These are phyloP conservation scores for Acorus calamus DNA, from an alignment of 106 monocot species.

Conservation along the genomic window DNA sequence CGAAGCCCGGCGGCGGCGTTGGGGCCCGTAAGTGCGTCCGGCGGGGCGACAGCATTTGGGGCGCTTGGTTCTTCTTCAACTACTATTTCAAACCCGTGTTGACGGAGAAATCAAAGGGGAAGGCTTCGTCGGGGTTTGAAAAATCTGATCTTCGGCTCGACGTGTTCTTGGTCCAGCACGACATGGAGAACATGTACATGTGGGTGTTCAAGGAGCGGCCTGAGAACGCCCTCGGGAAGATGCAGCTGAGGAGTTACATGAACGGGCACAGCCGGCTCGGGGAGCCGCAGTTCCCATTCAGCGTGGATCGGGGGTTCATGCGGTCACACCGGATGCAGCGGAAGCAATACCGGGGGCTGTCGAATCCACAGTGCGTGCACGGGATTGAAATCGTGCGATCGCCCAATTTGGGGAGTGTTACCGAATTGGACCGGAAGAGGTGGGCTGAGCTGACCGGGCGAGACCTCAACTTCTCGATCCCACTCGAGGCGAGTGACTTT, in stretches of 20 bases:
- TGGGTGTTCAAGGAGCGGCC: conserved; percentile 53
- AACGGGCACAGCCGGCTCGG: no score
- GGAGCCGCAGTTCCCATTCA: no score
- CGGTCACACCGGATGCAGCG: neutral
- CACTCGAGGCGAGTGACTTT: conserved; percentile 36
- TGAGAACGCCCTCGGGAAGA: conserved; percentile 45
- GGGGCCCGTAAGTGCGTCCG: conserved; percentile 15
- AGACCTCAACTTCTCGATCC: conserved; percentile 34
- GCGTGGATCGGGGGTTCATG: no score
- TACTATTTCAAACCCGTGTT: conserved; percentile 41
- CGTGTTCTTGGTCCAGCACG: conserved; percentile 41
- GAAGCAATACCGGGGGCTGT: conserved; percentile 45
- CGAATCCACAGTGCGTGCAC: conserved; percentile 48
- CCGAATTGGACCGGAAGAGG: conserved; percentile 37
- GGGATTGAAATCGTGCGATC: conserved; percentile 35
- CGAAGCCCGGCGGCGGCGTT: neutral
- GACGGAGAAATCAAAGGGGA: conserved; percentile 32
- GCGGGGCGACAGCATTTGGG: conserved; percentile 36
- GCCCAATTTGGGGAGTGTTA: conserved; percentile 19
- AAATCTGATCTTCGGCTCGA: conserved; percentile 36
- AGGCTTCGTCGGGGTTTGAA: conserved; percentile 32
- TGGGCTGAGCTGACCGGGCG: conserved; percentile 48
- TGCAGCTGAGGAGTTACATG: conserved; percentile 44
- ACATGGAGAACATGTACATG: conserved; percentile 21
- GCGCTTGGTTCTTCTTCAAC: conserved; percentile 52